Base-by-base conservation (phyloP, 768 basidiomycete species). In the Cystofilobasidium capitatum region DNA sequence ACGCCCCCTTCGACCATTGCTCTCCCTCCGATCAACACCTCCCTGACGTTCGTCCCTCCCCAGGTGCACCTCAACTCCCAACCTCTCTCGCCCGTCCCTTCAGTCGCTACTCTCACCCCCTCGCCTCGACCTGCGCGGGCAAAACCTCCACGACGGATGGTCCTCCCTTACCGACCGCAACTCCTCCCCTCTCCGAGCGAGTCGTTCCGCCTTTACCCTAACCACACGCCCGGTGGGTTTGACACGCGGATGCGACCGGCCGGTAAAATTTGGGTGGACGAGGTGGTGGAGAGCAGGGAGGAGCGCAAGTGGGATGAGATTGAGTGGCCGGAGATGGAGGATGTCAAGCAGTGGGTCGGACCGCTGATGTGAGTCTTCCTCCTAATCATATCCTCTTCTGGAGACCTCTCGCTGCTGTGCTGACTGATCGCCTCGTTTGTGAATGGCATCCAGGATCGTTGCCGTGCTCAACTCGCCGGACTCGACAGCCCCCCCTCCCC, bases 311-410 rank as follows among this genome's bases (percentile, higher is more conserved):
- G 42, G 47, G 60, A 62, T 14, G 55, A 44, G 1, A 39, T 39
- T 14, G 51, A 58, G 60, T 68, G 66, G 66, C 39, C 51, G 13
- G 66, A 68, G 51, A 39, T 68, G 40, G 40, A 45, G 10, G 66
- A 54, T 3, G 37, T 33, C 6, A 36, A 44, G 26, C 17, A 6
- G 4, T 68, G 66, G 66, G 66, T 68, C 24, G 66, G 66, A 35
- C 66, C 66, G 20, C 29, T 68, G 60, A 63, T 68, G 66, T 66
- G 59, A 47, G 65, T 67, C 6, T 26, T 24, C n/a, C n/a, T 6
- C 22, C 22, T 20, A 47, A 22, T 36, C 24, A 22, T 36, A 31
- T 42, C 59, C 36, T n/a, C 49, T 17, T 36, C 35, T 54, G 29
- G 9, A 2, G 8, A 45, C 33, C 45, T 24, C 33, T n/a, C 44